phyloP scores from a whole-genome alignment of 73 alveolate species.

The Stentor roeselii region DNA sequence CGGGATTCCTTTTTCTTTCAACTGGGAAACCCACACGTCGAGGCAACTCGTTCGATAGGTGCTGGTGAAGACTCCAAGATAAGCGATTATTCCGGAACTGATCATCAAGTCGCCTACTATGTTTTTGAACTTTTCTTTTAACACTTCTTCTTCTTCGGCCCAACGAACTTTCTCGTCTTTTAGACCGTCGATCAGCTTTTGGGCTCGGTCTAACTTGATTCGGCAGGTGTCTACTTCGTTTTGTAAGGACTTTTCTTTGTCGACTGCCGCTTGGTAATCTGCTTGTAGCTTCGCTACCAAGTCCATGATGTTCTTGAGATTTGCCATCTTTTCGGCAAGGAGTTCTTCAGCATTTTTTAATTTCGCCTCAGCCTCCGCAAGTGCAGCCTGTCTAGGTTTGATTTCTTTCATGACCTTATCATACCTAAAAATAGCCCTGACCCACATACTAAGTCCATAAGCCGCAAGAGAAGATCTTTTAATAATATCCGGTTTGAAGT shows the following conservation, averaged over 20 bases:
- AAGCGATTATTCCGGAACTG: constrained; percentile 98
- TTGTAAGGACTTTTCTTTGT: constrained; percentile 90
- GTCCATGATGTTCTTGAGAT: constrained; percentile 82
- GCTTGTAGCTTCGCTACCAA: constrained; percentile 82
- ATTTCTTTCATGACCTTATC: constrained; percentile 90
- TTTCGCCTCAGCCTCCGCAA: constrained; percentile 95
- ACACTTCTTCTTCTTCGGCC: constrained; percentile 70
- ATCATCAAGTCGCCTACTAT: constrained; percentile 97
- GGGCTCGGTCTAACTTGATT: constrained; percentile 91
- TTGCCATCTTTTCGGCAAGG: constrained; percentile 81
- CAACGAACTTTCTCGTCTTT: constrained; percentile 94
- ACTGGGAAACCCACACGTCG: constrained; percentile 80
- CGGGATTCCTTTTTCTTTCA: constrained; percentile 61
- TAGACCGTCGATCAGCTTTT: constrained; percentile 83
- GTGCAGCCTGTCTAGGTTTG: constrained; percentile 95
- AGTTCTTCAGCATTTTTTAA: constrained; percentile 85
- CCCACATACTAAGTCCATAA: constrained; percentile 82
- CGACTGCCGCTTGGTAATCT: constrained; percentile 89
- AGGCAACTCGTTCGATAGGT: constrained; percentile 94
- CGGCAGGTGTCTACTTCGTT: constrained; percentile 75
- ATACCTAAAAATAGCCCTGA: constrained; percentile 76
- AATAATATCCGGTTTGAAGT: constrained; percentile 69
- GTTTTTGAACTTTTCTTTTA: constrained; percentile 78
- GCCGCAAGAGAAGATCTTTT: constrained; percentile 82
- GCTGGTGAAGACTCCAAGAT: constrained; percentile 97